A percentile compares a stretch with the other conserved stretches of the same genome.
These are phyloP conservation scores for Tylopilus plumbeoviolaceoides DNA, from an alignment of 768 basidiomycete species.

Conservation along the genomic window DNA sequence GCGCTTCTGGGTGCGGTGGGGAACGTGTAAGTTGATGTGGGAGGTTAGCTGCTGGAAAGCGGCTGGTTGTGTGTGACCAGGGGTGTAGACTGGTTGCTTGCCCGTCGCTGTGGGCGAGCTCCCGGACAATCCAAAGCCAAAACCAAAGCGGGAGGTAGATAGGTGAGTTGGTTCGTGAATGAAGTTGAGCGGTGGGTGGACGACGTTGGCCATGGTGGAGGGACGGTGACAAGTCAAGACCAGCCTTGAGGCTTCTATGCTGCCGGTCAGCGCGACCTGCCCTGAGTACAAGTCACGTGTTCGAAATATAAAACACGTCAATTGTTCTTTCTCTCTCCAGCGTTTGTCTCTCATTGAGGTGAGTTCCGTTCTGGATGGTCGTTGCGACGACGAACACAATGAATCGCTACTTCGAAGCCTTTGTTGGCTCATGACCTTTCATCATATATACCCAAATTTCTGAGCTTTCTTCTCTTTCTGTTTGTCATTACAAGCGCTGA, in stretches of 20 bases:
- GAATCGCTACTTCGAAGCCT: conserved; percentile 89
- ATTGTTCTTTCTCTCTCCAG: not conserved
- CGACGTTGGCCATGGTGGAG: conserved; percentile 67
- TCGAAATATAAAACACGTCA: conserved; percentile 9
- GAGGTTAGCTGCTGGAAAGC: conserved; percentile 56
- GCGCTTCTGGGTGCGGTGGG: conserved; percentile 54
- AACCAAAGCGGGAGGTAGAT: conserved; percentile 63
- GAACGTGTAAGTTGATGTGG: conserved; percentile 39
- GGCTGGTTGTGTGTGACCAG: conserved; percentile 39
- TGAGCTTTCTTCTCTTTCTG: conserved; percentile 39
- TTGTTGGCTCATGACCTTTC: conserved; percentile 57
- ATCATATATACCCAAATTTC: conserved; percentile 94
- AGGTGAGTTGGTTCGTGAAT: conserved; percentile 55
- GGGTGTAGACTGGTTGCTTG: conserved; percentile 44
- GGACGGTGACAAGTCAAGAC: conserved; percentile 15
- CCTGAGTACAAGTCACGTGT: conserved; percentile 36
- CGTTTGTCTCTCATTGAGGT: conserved; percentile 15
- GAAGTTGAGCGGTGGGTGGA: conserved; percentile 63
- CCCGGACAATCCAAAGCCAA: conserved; percentile 62
- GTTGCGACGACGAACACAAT: conserved; percentile 56
- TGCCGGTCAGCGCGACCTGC: conserved; percentile 23
- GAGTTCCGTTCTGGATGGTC: conserved; percentile 25
- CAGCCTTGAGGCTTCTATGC: conserved; percentile 2
- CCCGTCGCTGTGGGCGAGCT: conserved; percentile 40
- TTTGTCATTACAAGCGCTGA: conserved; percentile 11